Evolutionary conservation across 2,329 filamentous ascomycete species (phyloP).

Genomic region (Elsinoe perseae): DNA sequence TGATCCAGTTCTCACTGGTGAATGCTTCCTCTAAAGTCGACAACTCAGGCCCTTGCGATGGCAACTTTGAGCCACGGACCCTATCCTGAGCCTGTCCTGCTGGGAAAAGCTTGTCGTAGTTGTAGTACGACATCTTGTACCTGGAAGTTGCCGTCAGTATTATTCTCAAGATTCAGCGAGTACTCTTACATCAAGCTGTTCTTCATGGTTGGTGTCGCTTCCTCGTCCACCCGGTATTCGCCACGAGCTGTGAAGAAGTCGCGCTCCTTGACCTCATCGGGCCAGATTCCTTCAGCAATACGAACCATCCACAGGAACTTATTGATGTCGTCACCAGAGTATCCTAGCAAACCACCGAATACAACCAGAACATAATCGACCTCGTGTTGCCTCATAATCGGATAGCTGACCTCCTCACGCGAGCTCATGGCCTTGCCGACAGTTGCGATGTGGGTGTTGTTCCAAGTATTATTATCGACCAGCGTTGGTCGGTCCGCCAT

Average conservation of each 20-base stretch:
- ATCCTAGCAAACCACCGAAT: slow-evolving; percentile 90
- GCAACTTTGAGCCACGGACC: slow-evolving; percentile 72
- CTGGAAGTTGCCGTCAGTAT: slow-evolving; percentile 42
- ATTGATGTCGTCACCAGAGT: slow-evolving; percentile 98
- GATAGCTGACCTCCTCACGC: slow-evolving; percentile 93
- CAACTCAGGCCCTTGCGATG: slow-evolving; percentile 75
- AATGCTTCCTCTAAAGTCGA: slow-evolving; percentile 93
- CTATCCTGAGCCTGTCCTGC: slow-evolving; percentile 83
- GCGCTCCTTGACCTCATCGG: slow-evolving; percentile 96
- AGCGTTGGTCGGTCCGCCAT: slow-evolving; percentile 97
- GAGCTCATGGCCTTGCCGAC: slow-evolving; percentile 99
- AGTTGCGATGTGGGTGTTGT: slow-evolving; percentile 98
- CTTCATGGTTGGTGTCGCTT: slow-evolving; percentile 93
- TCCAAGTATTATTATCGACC: slow-evolving; percentile 99
- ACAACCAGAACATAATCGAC: slow-evolving; percentile 98
- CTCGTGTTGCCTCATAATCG: slow-evolving; percentile 96
- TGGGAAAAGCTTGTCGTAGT: slow-evolving; percentile 87
- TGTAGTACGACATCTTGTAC: slow-evolving; percentile 99
- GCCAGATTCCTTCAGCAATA: slow-evolving; percentile 98
- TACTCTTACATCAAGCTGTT: slow-evolving; percentile 90
- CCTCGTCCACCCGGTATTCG: slow-evolving; percentile 90
- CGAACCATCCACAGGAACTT: slow-evolving; percentile 99
- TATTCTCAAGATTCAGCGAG: not conserved
- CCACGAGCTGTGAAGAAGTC: slow-evolving; percentile 90
- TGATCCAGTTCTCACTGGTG: slow-evolving; percentile 99